Evolutionary conservation across 306 rosid genomes (phyloP).

Genomic region (Fagus sylvatica): DNA sequence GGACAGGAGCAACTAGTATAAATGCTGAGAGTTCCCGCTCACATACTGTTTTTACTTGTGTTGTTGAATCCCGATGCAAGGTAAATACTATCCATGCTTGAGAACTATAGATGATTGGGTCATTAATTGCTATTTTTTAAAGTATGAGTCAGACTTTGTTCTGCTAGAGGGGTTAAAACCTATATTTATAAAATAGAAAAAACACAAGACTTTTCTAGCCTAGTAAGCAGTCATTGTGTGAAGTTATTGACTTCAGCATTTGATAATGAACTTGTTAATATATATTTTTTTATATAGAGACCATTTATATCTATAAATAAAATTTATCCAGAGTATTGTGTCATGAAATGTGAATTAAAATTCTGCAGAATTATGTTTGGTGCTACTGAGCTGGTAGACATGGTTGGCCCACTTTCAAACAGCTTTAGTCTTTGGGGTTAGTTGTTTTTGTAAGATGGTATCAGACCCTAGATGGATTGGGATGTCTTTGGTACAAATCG

Average conservation of each 20-base stretch:
- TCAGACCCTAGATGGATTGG: too few relatives aligned
- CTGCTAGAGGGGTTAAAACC: neutral
- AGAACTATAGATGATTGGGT: slow-evolving; percentile 13
- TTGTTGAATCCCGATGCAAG: slow-evolving; percentile 93
- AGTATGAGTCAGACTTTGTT: neutral
- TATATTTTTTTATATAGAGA: neutral
- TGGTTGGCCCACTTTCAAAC: too few relatives aligned
- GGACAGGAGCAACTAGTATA: slow-evolving; percentile 93
- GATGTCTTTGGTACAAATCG: neutral
- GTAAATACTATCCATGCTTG: slow-evolving; percentile 39
- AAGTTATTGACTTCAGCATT: neutral
- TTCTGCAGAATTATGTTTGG: neutral
- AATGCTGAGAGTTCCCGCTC: slow-evolving; percentile 99
- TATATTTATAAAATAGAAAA: neutral
- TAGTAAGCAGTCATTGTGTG: neutral
- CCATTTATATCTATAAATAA: too few relatives aligned
- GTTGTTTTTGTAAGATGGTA: too few relatives aligned
- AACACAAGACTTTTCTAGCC: neutral
- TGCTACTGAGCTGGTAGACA: too few relatives aligned
- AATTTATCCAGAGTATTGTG: too few relatives aligned
- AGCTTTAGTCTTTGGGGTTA: too few relatives aligned
- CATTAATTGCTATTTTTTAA: neutral
- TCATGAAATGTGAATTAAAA: neutral
- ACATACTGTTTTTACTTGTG: slow-evolving; percentile 97
- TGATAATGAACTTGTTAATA: neutral